These are phyloP conservation scores for Fusarium kyushuense DNA, from an alignment of 2,329 filamentous ascomycete genomes.

Conservation along the genomic window DNA sequence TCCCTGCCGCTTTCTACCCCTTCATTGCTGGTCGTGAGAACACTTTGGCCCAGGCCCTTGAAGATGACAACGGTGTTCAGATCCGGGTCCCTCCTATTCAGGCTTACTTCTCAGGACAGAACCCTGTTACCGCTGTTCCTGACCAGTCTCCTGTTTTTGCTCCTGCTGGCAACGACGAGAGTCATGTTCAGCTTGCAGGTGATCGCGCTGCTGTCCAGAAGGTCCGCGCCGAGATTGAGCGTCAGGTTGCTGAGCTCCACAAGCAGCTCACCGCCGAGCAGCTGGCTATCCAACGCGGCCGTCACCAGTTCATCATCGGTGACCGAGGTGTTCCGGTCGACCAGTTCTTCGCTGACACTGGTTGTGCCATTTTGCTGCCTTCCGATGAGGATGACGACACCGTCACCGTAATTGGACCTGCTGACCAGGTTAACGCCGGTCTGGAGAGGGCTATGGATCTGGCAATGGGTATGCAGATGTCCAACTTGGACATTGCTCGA, in stretches of 20 bases:
- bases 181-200: conserved; percentile 86
- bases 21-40: conserved; percentile 90
- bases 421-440: conserved; percentile 78
- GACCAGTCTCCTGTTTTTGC: conserved; percentile 77
- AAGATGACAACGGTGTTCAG: conserved; percentile 82
- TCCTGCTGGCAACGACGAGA: conserved; percentile 74
- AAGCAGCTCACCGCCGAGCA: conserved; percentile 82
- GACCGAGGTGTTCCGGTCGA: conserved; percentile 82
- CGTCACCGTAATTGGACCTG: conserved; percentile 85
- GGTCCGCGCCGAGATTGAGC: conserved; percentile 83
- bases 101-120: conserved; percentile 77
- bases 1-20: conserved; percentile 93
- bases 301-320: conserved; percentile 95
- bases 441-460: conserved; percentile 89
- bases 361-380: conserved; percentile 88
- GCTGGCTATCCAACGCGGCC: conserved; percentile 83
- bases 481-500: conserved; percentile 83
- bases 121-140: conserved; percentile 70
- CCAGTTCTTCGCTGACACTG: conserved; percentile 90
- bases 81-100: conserved; percentile 87
- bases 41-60: conserved; percentile 73
- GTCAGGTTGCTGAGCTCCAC: conserved; percentile 79
- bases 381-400: conserved; percentile 82
- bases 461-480: conserved; percentile 86
- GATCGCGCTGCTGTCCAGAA: conserved; percentile 86